Base-by-base conservation (phyloP, 2,329 filamentous ascomycete genomes). In the Ilyonectria robusta region DNA sequence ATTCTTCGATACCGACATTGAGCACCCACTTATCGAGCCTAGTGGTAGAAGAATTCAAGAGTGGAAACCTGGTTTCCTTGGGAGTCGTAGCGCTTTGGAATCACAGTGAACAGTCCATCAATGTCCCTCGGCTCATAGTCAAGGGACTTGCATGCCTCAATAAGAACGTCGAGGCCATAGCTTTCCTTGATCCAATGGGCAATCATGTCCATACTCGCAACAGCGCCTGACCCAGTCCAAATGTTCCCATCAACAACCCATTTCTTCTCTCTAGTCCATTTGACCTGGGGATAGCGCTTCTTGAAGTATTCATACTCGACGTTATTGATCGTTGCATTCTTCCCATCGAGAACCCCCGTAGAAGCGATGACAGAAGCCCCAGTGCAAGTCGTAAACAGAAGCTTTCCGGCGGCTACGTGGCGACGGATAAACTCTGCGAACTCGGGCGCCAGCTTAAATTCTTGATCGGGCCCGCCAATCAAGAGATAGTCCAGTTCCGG, bases 201-300 rank as follows among this genome's bases (percentile, higher is more conserved):
- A 61, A 82, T 68, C 78, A 83, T 82, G 19, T 85, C 84, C 75
- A 84, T 85, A 0, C 83, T 84, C 6, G 59, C 83, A 17, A 81
- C 72, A 0, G 84, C 82, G 15, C 84, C 84, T 1, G 79, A 79
- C 0, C 80, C 81, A 2, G 84, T 86, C 84, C 84, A 86, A 33
- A 85, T 77, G 42, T 85, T 84, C 1, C 78, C 81, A 55, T 85
- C 82, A 1, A 81, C 63, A 61, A 84, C 74, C 83, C 84, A 86
- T 67, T 85, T 81, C 64, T 78, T 79, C 29, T 83, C 78, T 31
- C 69, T 75, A 1, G 78, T 79, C 84, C 84, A 86, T 4, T 83
- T 80, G 11, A 85, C 83, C 1, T 81, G 77, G 0, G 84, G 81
- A 5, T 75, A 79, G 8, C 71, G 66, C 29, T 77, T 68, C 59